Evolutionary conservation across 2,329 filamentous ascomycete genomes (phyloP), one percentile per base, ranked within the genome.

Genomic region (Fusarium sp.): DNA sequence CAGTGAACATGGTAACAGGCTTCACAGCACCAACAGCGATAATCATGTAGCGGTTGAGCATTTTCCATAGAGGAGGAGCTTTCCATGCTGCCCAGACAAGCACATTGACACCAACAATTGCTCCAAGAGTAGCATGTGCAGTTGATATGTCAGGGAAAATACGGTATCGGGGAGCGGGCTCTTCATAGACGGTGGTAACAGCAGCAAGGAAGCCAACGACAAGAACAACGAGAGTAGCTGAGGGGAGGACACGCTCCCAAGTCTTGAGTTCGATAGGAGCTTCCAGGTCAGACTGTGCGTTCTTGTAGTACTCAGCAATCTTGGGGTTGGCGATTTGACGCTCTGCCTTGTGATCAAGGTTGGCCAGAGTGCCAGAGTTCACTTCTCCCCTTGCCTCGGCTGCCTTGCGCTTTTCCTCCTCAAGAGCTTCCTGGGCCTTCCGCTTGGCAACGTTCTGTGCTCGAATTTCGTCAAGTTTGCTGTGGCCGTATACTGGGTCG

Each of bases 31-130:
- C 90, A 8, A 90, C 84, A 10, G 89, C 81, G 36, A 90, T 77
- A 40, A 91, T 81, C 79, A 92, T 89, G 80, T 91, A 91, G 66
- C 83, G 86, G 79, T 93, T 94, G 70, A 93, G 79, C 16, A 88
- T 52, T 13, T 80, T 78, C 89, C 91, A 95, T 31, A 89, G 72
- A 2, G 88, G 87, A 46, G 91, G 90, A 12, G 88, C 69, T 69
- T 85, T 85, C 89, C 91, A 93, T 30, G 83, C 79, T 26, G 84
- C 58, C 69, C 84, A 89, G 12, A 90, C 80, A 38, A 83, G 67
- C 8, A 84, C 59, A 76, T 94, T 93, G 49, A 85, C 61, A n/a
- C 79, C 82, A 44, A 93, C 83, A 41, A 95, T 78, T 8, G 82
- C 80, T 34, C 83, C 80, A n/a, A 93, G 81, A 4, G 92, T 93